Evolutionary conservation across 164 flowering plant species (phyloP).

Genomic region (Tetracentron sinense): DNA sequence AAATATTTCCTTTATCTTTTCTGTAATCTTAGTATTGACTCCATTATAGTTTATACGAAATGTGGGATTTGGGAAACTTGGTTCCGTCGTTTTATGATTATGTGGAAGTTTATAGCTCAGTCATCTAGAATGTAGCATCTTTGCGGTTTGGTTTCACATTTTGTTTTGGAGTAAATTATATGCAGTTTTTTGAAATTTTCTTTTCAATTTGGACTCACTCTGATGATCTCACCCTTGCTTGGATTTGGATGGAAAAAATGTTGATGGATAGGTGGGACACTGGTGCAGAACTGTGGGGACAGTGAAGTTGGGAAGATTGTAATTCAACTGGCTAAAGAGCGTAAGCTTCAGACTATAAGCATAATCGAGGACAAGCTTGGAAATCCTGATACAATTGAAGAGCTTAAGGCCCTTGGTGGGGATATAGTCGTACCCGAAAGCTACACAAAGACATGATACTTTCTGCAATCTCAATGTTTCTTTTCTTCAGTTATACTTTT

Average conservation of each 20-base stretch:
- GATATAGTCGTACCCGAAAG: conserved; percentile 34
- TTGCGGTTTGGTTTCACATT: background rate
- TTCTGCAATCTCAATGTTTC: background rate
- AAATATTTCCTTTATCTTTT: no score
- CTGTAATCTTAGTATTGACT: background rate
- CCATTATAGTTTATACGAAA: background rate
- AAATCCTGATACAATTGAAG: conserved; percentile 27
- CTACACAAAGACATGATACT: conserved; percentile 33
- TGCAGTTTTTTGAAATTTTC: background rate
- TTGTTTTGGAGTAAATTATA: no score
- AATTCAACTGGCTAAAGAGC: conserved; percentile 32
- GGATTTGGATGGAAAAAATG: background rate
- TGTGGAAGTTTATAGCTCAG: background rate
- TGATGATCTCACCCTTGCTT: background rate
- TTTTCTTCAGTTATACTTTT: background rate
- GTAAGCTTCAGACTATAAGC: conserved; percentile 25
- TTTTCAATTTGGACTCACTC: background rate
- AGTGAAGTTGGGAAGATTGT: conserved; percentile 31
- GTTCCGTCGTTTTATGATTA: background rate
- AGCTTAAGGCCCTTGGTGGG: conserved; percentile 31
- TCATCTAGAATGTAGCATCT: background rate
- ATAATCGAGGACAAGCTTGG: conserved; percentile 34
- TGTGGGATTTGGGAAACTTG: background rate
- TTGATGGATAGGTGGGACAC: conserved; percentile 20
- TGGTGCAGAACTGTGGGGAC: conserved; percentile 32